Base-by-base conservation (phyloP, 116 monocot species). In the Papilionanthe hybrid region DNA sequence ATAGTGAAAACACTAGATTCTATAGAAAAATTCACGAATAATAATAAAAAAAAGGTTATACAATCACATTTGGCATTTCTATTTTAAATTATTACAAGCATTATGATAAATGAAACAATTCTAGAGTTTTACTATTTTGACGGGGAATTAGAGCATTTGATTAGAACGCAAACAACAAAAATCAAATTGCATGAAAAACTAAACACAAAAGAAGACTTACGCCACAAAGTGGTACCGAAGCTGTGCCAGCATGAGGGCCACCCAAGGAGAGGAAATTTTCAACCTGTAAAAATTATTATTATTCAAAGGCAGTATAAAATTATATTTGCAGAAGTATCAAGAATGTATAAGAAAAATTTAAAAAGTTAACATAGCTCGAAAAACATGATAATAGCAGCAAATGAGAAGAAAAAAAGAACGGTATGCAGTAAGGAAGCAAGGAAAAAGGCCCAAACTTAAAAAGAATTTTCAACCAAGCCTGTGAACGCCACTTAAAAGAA, bases 191-290 rank as follows among this genome's bases (percentile, higher is more conserved):
- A 43, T 11, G 56, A 77, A 71, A 28, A 77, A 66, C 19, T 6
- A 65, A 77, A 9, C 50, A 55, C 7, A 77, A 77, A 47, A 30
- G 32, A 73, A 27, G 13, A 63, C 92, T 87, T 90, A 92, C 94
- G 41, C 94, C 94, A 77, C 98, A 94, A 65, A 94, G 92, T 66
- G 98, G 98, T 49, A 94, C 93, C 82, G 94, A 94, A 80, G 98
- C 98, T 69, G 85, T 94, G 66, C 98, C 98, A 74, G 98, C 98
- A 91, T 94, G 98, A 73, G 98, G 98, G n/a, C 98, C 98, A 41
- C 88, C 94, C 15, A 98, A 56, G 9, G 94, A 98, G 72, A 94
- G 83, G 66, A 93, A 91, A 81, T 94, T 94, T 79, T 90, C 91
- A 23, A 98, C 92, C 97, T 98, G 88, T 68, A 55, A 23, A 19